Evolutionary conservation across 1,139 yeast species (phyloP).

Genomic region (Kurtzmaniella quercitrusa): DNA sequence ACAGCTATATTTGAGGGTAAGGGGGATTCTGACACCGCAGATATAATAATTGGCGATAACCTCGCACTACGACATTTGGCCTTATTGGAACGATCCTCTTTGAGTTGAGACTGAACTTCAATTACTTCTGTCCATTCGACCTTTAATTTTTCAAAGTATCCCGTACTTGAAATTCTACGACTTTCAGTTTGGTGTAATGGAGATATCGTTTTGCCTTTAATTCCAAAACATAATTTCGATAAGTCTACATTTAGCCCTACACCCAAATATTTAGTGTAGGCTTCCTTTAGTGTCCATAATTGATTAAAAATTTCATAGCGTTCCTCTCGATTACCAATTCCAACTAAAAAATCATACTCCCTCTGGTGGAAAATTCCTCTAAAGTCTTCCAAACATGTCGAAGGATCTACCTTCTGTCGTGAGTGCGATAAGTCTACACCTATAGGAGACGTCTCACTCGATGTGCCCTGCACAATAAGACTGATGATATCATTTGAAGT

Average conservation of each 20-base stretch:
- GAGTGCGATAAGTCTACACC: constrained; percentile 66
- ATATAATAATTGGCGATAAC: neutral
- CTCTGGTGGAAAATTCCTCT: constrained; percentile 41
- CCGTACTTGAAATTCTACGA: neutral
- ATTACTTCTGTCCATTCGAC: constrained; percentile 4
- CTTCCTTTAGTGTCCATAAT: constrained; percentile 72
- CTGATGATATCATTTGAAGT: constrained; percentile 51
- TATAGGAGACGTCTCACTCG: constrained; percentile 19
- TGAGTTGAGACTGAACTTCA: neutral
- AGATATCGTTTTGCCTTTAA: neutral
- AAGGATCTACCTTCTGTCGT: constrained; percentile 34
- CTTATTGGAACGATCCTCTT: neutral
- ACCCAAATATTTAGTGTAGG: constrained; percentile 60
- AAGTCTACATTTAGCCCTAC: constrained; percentile 57
- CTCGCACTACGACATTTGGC: constrained; percentile 2
- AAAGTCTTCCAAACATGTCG: constrained; percentile 39
- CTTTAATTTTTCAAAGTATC: neutral
- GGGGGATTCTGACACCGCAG: constrained; percentile 4
- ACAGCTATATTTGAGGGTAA: neutral
- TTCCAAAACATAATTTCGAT: constrained; percentile 17
- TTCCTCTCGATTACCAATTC: constrained; percentile 10
- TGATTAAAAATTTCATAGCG: constrained; percentile 42
- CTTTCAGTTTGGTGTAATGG: neutral
- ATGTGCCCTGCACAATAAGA: constrained; percentile 33
- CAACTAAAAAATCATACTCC: constrained; percentile 33